These are phyloP conservation scores for Cylindrotheca closterium DNA, from an alignment of 108 stramenopile species.

Conservation along the genomic window DNA sequence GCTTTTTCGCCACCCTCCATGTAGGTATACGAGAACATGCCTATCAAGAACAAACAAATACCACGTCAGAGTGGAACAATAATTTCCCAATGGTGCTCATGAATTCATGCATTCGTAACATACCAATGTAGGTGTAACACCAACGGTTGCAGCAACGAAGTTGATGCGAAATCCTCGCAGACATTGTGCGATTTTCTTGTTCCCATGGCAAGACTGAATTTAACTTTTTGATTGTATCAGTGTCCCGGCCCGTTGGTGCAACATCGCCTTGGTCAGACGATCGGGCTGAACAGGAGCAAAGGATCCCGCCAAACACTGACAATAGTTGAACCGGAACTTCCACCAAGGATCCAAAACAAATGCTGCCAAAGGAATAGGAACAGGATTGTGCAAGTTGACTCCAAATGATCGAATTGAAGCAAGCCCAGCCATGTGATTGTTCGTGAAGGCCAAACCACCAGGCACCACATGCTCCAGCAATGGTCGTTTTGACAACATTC, in stretches of 20 bases:
- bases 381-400: conserved; percentile 46
- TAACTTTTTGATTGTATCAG: neutral
- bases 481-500: conserved; percentile 77
- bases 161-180: conserved; percentile 4
- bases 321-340: conserved; percentile 9
- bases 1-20: conserved; percentile 66
- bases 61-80: too few relatives aligned
- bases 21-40: conserved; percentile 64
- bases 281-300: conserved; percentile 5
- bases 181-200: neutral
- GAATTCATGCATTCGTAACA: too few relatives aligned
- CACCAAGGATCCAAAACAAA: conserved; percentile 69
- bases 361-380: conserved; percentile 57
- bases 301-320: conserved; percentile 1
- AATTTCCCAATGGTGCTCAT: too few relatives aligned
- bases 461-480: conserved; percentile 74
- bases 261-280: neutral
- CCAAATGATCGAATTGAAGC: conserved; percentile 5
- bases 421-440: neutral
- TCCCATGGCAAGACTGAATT: neutral
- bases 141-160: conserved; percentile 57
- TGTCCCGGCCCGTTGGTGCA: neutral
- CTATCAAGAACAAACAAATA: neutral
- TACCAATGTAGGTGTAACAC: conserved; percentile 78
- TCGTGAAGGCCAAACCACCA: conserved; percentile 71